Conservation (phyloP, 371 early-diverging fungal genomes). For the Mortierella sp. region DNA sequence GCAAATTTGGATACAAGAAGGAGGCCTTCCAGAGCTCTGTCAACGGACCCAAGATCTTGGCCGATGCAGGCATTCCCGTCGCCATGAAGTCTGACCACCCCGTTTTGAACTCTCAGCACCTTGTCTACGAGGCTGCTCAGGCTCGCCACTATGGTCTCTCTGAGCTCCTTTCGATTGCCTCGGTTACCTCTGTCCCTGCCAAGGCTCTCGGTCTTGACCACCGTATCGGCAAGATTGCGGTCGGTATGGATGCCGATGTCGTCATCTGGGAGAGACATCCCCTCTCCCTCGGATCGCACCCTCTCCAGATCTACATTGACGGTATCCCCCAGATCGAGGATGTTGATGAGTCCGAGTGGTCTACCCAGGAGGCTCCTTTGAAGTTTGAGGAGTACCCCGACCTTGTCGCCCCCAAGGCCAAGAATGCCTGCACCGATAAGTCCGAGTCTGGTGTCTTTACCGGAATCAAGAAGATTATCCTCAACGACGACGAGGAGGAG, state of each 20-base stretch:
- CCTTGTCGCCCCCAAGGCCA: conserved; percentile 25
- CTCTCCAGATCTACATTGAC: conserved; percentile 83
- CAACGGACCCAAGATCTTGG: conserved; percentile 73
- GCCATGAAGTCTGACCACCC: conserved; percentile 90
- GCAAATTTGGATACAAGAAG: conserved; percentile 81
- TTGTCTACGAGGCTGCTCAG: conserved; percentile 84
- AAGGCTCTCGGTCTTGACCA: conserved; percentile 76
- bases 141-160: conserved; percentile 84
- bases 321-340: conserved; percentile 68
- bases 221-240: conserved; percentile 77
- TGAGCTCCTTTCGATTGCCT: conserved; percentile 71
- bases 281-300: conserved; percentile 81
- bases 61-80: conserved; percentile 80
- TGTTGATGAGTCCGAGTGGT: conserved; percentile 36
- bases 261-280: conserved; percentile 84
- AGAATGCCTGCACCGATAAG: conserved; percentile 34
- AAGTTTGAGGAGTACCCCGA: conserved; percentile 34
- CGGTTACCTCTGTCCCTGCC: conserved; percentile 85
- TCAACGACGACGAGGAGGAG: conserved; percentile 34
- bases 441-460: conserved; percentile 58
- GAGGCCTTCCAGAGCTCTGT: conserved; percentile 83
- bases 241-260: conserved; percentile 88
- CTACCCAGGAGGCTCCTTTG: conserved; percentile 24
- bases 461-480: conserved; percentile 49
- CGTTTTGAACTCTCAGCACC: conserved; percentile 80